These are phyloP conservation scores for Pythium utonaiense DNA, from an alignment of 352 stramenopile genomes.

Conservation along the genomic window DNA sequence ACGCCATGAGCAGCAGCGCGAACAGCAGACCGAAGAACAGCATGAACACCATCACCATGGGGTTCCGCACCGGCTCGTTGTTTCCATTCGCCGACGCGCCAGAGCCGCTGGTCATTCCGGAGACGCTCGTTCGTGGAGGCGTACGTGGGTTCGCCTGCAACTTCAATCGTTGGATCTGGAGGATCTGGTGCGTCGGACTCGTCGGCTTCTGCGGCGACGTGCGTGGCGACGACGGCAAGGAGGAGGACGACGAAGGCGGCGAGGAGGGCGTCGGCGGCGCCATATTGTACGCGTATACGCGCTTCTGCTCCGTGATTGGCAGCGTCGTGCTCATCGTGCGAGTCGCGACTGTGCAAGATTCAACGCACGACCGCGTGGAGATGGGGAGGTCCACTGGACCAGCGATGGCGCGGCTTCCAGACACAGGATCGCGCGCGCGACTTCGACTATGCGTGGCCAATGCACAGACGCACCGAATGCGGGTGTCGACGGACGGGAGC, in stretches of 20 bases:
- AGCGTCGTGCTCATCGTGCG: slow-evolving; percentile 16
- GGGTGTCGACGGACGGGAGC: neutral
- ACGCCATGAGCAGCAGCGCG: slow-evolving; percentile 68
- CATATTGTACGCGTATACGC: slow-evolving; percentile 17
- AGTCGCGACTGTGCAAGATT: slow-evolving; percentile 4
- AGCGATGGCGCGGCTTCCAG: neutral
- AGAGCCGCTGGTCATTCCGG: neutral
- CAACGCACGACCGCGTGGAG: neutral
- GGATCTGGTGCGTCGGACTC: slow-evolving; percentile 33
- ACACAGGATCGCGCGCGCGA: neutral
- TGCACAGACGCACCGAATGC: neutral
- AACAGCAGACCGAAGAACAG: slow-evolving; percentile 63
- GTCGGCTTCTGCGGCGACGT: slow-evolving; percentile 7
- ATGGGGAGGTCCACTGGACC: neutral
- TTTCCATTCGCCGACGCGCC: slow-evolving; percentile 3
- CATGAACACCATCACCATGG: slow-evolving; percentile 68
- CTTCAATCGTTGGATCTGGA: slow-evolving; percentile 48
- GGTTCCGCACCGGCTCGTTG: slow-evolving; percentile 45
- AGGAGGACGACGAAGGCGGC: neutral
- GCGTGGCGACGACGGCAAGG: slow-evolving; percentile 4
- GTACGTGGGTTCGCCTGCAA: slow-evolving; percentile 12
- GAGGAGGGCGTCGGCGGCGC: neutral
- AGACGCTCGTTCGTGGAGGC: slow-evolving; percentile 4
- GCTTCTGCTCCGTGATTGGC: slow-evolving; percentile 22
- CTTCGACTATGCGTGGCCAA: neutral